These are phyloP conservation scores for Eimeria falciformis DNA, from an alignment of 169 alveolate genomes.

Conservation along the genomic window DNA sequence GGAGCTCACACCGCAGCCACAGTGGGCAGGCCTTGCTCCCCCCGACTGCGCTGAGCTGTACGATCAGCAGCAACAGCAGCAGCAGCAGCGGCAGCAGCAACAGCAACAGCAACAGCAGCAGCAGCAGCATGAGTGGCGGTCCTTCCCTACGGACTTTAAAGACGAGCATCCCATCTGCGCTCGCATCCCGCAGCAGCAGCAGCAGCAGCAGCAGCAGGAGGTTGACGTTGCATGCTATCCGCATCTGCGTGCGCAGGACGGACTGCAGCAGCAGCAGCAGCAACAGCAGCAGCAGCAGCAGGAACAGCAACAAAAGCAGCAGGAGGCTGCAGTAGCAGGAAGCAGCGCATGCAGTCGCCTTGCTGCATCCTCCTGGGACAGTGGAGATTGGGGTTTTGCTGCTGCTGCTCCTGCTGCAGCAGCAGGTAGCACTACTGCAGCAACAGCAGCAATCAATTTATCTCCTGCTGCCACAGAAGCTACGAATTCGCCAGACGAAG, in stretches of 20 bases:
- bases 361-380: not conserved
- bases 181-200: not conserved
- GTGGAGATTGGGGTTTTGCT: not conserved
- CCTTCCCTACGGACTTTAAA: too few species aligned
- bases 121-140: not conserved
- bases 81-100: constrained; percentile 44
- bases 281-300: not conserved
- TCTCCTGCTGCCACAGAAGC: not conserved
- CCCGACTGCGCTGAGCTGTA: too few species aligned
- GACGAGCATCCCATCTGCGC: too few species aligned
- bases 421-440: not conserved
- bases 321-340: not conserved
- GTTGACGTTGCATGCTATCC: not conserved
- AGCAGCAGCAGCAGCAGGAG: constrained; percentile 45
- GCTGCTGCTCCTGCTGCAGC: not conserved
- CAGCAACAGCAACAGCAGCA: not conserved
- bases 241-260: not conserved
- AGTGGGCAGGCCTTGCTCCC: too few species aligned
- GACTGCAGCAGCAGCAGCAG: constrained; percentile 6
- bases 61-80: not conserved
- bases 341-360: not conserved
- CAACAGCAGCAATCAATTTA: not conserved
- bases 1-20: too few species aligned
- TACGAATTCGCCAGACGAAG: not conserved
- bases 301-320: not conserved